Conservation (phyloP, 106 monocot species). For the Allium fistulosum region DNA sequence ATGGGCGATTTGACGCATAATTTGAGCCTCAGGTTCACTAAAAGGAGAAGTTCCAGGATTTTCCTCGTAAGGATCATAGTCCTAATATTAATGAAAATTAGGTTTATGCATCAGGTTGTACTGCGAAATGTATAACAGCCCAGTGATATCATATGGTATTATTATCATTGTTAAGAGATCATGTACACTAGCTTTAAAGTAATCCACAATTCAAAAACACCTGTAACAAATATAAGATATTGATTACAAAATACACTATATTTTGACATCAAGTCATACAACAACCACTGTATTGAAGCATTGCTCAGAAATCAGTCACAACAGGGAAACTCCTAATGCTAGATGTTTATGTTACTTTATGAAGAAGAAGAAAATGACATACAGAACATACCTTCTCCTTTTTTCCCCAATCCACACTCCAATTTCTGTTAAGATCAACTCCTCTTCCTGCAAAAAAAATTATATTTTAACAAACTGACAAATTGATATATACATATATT, state of each 20-base stretch:
- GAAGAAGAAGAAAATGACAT: not conserved
- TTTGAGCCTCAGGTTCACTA: conserved; percentile 94
- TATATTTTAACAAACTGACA: not conserved
- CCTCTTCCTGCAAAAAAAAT: conserved; percentile 64
- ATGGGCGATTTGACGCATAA: conserved; percentile 65
- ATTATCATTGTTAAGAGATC: no score
- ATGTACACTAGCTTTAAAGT: no score
- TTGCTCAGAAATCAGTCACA: no score
- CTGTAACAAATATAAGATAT: no score
- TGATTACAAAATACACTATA: no score
- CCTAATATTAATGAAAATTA: conserved; percentile 20
- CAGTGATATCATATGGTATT: no score
- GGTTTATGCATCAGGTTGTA: no score
- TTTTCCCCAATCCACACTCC: conserved; percentile 99
- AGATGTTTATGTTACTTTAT: no score
- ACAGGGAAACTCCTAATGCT: no score
- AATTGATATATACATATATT: not conserved
- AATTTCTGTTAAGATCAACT: conserved; percentile 97
- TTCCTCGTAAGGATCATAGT: conserved; percentile 98
- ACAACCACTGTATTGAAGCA: no score
- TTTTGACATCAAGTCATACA: no score
- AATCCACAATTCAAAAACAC: not conserved
- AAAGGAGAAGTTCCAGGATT: conserved; percentile 87
- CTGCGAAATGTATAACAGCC: no score
- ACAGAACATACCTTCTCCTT: conserved; percentile 66